Evolutionary conservation across 495 filamentous ascomycete species (phyloP).

Genomic region (Penicillium pulvis): DNA sequence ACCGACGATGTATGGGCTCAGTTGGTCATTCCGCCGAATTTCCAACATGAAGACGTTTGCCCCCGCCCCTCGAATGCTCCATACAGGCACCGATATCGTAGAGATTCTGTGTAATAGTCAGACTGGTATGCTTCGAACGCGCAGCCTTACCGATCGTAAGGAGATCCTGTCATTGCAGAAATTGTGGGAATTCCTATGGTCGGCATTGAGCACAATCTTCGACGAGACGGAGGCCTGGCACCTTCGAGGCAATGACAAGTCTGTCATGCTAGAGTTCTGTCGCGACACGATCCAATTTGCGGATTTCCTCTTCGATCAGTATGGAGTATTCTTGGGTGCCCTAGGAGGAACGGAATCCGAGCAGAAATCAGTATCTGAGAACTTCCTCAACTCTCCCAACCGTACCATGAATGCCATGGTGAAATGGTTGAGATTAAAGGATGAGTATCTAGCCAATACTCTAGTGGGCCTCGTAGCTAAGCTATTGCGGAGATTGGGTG

Average conservation of each 20-base stretch:
- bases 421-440: slow-evolving; percentile 82
- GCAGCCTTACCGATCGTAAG: slow-evolving; percentile 54
- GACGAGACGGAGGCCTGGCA: slow-evolving; percentile 79
- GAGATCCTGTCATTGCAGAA: slow-evolving; percentile 65
- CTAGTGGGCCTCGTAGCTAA: slow-evolving; percentile 69
- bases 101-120: slow-evolving; percentile 80
- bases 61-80: slow-evolving; percentile 69
- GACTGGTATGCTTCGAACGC: slow-evolving; percentile 74
- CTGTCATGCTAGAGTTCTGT: slow-evolving; percentile 84
- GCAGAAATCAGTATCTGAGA: slow-evolving; percentile 43
- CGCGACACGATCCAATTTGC: slow-evolving; percentile 93
- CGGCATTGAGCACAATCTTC: slow-evolving; percentile 77
- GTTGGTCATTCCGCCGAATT: slow-evolving; percentile 61
- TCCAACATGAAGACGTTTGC: slow-evolving; percentile 61
- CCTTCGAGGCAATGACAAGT: slow-evolving; percentile 65
- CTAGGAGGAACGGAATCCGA: slow-evolving; percentile 49
- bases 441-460: slow-evolving; percentile 76
- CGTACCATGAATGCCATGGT: slow-evolving; percentile 66
- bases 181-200: slow-evolving; percentile 86
- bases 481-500: slow-evolving; percentile 70
- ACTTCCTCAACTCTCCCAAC: slow-evolving; percentile 59
- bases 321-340: slow-evolving; percentile 73
- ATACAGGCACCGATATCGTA: slow-evolving; percentile 73
- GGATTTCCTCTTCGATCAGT: slow-evolving; percentile 79
- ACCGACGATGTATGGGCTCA: slow-evolving; percentile 60